Evolutionary conservation across 1,284 basidiomycete genomes (phyloP).

Genomic region (Austropuccinia psidii): DNA sequence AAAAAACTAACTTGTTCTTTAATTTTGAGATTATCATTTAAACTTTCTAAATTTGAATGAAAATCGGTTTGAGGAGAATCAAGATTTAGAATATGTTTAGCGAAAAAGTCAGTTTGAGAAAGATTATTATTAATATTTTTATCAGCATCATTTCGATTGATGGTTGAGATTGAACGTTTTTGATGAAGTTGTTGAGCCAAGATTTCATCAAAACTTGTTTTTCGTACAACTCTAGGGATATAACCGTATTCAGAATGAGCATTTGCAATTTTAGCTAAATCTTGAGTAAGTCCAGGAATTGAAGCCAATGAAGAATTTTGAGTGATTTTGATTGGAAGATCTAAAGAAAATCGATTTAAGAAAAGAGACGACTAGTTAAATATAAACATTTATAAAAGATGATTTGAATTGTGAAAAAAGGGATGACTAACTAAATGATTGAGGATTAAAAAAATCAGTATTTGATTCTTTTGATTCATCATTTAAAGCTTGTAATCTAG

Average conservation of each 20-base stretch:
- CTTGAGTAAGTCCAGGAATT: constrained; percentile 26
- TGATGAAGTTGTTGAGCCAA: constrained; percentile 24
- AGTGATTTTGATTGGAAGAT: constrained; percentile 24
- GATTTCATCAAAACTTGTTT: constrained; percentile 36
- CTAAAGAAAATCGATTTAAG: constrained; percentile 1
- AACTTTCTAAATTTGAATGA: too few species aligned
- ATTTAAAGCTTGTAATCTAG: background rate
- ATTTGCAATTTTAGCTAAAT: constrained; percentile 14
- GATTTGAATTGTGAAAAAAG: constrained; percentile 8
- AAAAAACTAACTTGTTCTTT: too few species aligned
- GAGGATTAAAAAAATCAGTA: background rate
- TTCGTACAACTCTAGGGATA: constrained; percentile 27
- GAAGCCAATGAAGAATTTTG: constrained; percentile 16
- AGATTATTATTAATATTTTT: too few species aligned
- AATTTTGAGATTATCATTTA: too few species aligned
- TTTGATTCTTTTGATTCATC: too few species aligned
- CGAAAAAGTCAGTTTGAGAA: too few species aligned
- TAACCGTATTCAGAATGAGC: constrained; percentile 34
- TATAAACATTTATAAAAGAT: background rate
- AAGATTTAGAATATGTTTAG: too few species aligned
- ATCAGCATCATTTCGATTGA: too few species aligned
- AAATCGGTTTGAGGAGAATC: too few species aligned
- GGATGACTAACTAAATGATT: background rate
- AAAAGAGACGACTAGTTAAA: too few species aligned
- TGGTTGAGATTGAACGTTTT: background rate